Evolutionary conservation across 164 flowering plant species (phyloP).

Genomic region (Tinospora cordifolia): DNA sequence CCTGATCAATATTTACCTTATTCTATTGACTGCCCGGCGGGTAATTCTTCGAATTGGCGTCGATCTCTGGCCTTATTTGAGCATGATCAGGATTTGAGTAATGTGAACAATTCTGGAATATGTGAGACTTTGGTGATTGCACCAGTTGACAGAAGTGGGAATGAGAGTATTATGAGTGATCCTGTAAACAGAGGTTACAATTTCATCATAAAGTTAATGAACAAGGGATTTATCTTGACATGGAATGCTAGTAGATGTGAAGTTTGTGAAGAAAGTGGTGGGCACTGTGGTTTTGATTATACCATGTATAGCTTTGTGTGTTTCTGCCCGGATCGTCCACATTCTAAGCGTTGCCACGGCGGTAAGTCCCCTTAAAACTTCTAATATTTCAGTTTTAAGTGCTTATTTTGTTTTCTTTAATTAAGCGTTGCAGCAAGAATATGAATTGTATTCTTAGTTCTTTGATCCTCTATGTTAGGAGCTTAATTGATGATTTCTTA

Average conservation of each 20-base stretch:
- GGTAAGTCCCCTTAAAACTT: neutral
- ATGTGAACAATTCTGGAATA: neutral
- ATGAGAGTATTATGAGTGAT: neutral
- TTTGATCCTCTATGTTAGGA: neutral
- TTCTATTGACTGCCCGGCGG: neutral
- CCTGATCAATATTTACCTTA: neutral
- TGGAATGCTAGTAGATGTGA: neutral
- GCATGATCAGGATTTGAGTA: neutral
- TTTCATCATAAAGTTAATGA: neutral
- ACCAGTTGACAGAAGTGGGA: neutral
- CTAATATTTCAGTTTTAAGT: neutral
- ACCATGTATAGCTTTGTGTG: neutral
- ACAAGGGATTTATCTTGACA: neutral
- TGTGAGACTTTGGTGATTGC: slow-evolving; percentile 3
- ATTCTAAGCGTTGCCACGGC: neutral
- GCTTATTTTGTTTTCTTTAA: neutral
- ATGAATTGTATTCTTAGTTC: no score
- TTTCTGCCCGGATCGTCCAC: slow-evolving; percentile 2
- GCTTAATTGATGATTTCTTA: neutral
- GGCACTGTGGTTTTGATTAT: neutral
- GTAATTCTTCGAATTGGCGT: neutral
- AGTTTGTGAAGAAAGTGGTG: neutral
- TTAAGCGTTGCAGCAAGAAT: neutral
- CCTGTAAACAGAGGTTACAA: neutral
- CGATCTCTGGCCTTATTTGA: neutral